A percentile compares a stretch with the other conserved stretches of the same genome.
Evolutionary conservation across 495 filamentous ascomycete genomes (phyloP).

Genomic region (Talaromyces adpressus): DNA sequence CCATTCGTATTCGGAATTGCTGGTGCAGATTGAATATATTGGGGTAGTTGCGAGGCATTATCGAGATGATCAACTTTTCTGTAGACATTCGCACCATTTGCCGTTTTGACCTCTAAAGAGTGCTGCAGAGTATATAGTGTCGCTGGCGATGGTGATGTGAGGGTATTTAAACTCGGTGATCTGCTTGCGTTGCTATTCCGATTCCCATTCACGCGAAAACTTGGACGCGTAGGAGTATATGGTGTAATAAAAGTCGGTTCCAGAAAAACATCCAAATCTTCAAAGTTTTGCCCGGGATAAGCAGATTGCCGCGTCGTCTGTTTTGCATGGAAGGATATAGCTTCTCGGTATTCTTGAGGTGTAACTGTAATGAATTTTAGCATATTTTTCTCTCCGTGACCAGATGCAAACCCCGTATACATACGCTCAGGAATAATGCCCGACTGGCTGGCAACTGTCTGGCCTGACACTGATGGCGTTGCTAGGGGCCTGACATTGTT

Average conservation of each 20-base stretch:
- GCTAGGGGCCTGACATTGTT: not conserved
- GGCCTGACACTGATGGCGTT: not conserved
- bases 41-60: not conserved
- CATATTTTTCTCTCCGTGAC: not conserved
- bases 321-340: slow-evolving; percentile 4
- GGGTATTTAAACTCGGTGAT: not conserved
- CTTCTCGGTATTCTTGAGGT: slow-evolving; percentile 7
- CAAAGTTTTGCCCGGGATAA: slow-evolving; percentile 9
- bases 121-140: not conserved
- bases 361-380: not conserved
- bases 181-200: not conserved
- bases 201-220: not conserved
- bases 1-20: not conserved
- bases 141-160: not conserved
- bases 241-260: not conserved
- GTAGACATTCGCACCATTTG: not conserved
- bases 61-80: not conserved
- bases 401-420: not conserved
- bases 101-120: not conserved
- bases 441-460: not conserved
- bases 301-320: slow-evolving; percentile 2
- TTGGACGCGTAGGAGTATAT: not conserved
- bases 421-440: not conserved
- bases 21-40: not conserved
- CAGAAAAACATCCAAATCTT: slow-evolving; percentile 1